Base-by-base conservation (phyloP, 805 yeast genomes). In the Jamesozyma piceae region DNA sequence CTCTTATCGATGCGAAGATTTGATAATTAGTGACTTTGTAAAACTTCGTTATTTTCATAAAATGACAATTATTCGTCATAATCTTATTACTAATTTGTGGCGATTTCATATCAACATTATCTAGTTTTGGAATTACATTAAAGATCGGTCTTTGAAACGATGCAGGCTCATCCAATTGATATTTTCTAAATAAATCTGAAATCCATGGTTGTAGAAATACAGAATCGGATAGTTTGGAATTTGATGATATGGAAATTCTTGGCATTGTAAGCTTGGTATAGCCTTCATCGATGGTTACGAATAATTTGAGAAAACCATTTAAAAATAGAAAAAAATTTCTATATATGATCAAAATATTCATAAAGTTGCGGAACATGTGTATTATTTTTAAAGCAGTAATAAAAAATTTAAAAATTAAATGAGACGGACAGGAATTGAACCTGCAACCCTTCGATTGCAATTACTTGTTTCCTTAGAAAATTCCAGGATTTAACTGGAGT, bases 361-460 rank as follows among this genome's bases (percentile, higher is more conserved):
- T 11, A 8, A 24, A 24, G n/a, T n/a, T n/a, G n/a, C n/a, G n/a
- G n/a, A n/a, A n/a, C n/a, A n/a, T n/a, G n/a, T n/a, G n/a, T n/a
- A 30, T 30, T 14, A 30, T 14, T 30, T 14, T 30, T 13, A 30
- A 13, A n/a, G 17, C 13, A 30, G n/a, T 30, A 6, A 31, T n/a
- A 24, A 24, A 24, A 24, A 24, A 24, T 24, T 24, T 37, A 48
- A 49, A 51, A 45, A 58, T 50, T 53, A 60, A 56, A 53, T 74
- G 78, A 72, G 75, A 74, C 79, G 75, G 78, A 74, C 81, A 75
- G 80, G 81, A 76, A 73, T 76, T 72, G 81, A 76, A 76, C 81
- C 80, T 75, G 80, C 80, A 75, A 74, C 80, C 81, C 72, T 74
- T 73, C 73, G 81, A 74, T 74, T 67, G 63, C 65, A 59, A 58